A percentile compares a stretch with the other conserved stretches of the same genome.
Conservation (phyloP, 2,329 filamentous ascomycete genomes). For the Fusarium subtropicale region DNA sequence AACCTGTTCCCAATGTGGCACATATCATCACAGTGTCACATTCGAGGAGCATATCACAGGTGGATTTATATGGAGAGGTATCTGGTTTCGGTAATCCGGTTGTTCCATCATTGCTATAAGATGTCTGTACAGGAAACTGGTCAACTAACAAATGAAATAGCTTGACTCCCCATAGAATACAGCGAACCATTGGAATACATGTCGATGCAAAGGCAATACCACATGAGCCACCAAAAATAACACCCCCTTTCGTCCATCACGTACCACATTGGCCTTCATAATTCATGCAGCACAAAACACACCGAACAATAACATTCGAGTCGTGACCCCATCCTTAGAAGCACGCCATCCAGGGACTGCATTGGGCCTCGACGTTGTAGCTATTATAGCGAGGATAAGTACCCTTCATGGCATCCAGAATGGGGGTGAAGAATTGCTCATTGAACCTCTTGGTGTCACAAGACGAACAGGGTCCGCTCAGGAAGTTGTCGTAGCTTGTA, state of each 20-base stretch:
- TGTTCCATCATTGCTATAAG: not conserved
- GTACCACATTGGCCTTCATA: constrained; percentile 14
- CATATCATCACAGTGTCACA: constrained; percentile 29
- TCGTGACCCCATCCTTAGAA: not conserved
- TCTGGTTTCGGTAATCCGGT: not conserved
- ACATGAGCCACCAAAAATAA: constrained; percentile 35
- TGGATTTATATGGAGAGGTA: constrained; percentile 9
- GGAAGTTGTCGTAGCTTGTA: constrained; percentile 54
- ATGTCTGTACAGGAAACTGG: not conserved
- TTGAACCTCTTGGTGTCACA: constrained; percentile 54
- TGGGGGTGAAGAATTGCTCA: constrained; percentile 53
- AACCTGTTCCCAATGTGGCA: not conserved
- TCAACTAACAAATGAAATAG: constrained; percentile 4
- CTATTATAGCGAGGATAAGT: constrained; percentile 55
- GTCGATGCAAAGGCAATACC: constrained; percentile 31
- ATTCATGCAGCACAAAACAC: constrained; percentile 19
- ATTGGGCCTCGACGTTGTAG: constrained; percentile 54
- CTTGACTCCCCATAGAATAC: constrained; percentile 16
- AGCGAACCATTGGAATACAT: constrained; percentile 38
- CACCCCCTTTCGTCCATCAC: constrained; percentile 8
- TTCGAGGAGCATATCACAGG: constrained; percentile 1
- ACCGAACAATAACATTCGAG: constrained; percentile 5
- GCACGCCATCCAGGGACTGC: constrained; percentile 55
- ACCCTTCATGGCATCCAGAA: constrained; percentile 53
- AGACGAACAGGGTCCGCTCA: constrained; percentile 52